Percentiles rank a stretch among this genome's conserved stretches.
Evolutionary conservation across 2,329 filamentous ascomycete species (phyloP).

Genomic region (Fusarium sp.): DNA sequence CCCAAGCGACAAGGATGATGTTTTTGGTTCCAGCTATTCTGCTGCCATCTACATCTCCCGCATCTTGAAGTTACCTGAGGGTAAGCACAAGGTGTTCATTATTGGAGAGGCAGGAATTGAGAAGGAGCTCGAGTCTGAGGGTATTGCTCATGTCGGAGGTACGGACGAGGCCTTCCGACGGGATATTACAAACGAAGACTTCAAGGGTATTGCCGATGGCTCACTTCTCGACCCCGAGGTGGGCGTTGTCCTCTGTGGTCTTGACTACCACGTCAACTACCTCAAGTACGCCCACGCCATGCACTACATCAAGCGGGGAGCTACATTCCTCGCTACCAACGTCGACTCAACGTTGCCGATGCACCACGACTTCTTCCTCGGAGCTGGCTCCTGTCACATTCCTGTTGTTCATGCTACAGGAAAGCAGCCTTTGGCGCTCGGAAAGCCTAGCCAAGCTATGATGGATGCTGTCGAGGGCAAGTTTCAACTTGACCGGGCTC

Average conservation of each 20-base stretch:
- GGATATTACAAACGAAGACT: constrained; percentile 86
- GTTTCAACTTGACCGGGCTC: constrained; percentile 86
- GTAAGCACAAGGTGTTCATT: constrained; percentile 94
- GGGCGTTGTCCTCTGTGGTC: constrained; percentile 87
- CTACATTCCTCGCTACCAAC: constrained; percentile 93
- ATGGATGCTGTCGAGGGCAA: constrained; percentile 99
- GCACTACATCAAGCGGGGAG: constrained; percentile 87
- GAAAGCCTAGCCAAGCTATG: constrained; percentile 98
- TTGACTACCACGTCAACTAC: constrained; percentile 97
- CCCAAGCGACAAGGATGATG: constrained; percentile 84
- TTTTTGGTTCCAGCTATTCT: constrained; percentile 96
- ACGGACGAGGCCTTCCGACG: constrained; percentile 84
- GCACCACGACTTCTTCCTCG: constrained; percentile 87
- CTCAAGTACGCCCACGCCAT: constrained; percentile 88
- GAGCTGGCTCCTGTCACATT: constrained; percentile 86
- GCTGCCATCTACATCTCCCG: constrained; percentile 95
- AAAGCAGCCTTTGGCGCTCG: constrained; percentile 81
- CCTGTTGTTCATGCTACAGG: constrained; percentile 81
- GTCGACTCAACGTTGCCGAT: constrained; percentile 90
- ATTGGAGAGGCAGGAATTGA: constrained; percentile 94
- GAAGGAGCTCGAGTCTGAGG: constrained; percentile 85
- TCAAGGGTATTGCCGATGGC: constrained; percentile 80
- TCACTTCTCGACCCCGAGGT: constrained; percentile 88
- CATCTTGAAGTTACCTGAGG: constrained; percentile 83
- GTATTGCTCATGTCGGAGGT: constrained; percentile 85